phyloP scores from a whole-genome alignment of 1,284 basidiomycete genomes.

The Tremellales sp. region DNA sequence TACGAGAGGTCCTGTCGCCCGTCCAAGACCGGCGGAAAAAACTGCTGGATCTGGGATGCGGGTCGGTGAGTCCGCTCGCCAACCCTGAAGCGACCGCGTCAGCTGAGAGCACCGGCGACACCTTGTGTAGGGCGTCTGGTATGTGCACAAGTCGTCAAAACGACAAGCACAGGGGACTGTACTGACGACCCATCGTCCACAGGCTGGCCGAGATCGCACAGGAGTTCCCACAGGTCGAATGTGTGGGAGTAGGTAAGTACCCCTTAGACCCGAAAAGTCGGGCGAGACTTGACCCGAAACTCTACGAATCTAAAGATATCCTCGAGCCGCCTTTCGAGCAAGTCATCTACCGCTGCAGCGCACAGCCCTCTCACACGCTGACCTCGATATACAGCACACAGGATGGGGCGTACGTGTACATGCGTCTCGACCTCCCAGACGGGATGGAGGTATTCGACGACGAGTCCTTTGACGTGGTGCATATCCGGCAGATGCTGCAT shows the following conservation, averaged over 20 bases:
- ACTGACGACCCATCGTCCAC: too few relatives aligned
- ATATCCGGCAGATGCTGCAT: slow-evolving; percentile 18
- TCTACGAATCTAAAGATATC: too few relatives aligned
- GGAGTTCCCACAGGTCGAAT: slow-evolving; percentile 17
- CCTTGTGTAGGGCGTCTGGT: slow-evolving; percentile 7
- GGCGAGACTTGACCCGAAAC: not conserved
- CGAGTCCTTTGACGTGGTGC: slow-evolving; percentile 16
- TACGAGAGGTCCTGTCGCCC: slow-evolving; percentile 9
- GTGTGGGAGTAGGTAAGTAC: slow-evolving; percentile 18
- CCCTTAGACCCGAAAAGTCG: slow-evolving; percentile 16
- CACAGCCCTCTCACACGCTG: too few relatives aligned
- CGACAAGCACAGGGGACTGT: too few relatives aligned
- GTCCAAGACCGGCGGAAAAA: not conserved
- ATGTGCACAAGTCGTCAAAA: too few relatives aligned
- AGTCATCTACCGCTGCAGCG: slow-evolving; percentile 10
- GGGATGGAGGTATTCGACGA: slow-evolving; percentile 8
- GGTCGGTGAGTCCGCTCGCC: slow-evolving; percentile 10
- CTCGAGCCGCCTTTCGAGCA: too few relatives aligned
- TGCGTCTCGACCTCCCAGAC: slow-evolving; percentile 11
- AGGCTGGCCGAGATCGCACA: slow-evolving; percentile 19
- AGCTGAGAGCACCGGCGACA: too few relatives aligned
- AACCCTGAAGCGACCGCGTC: too few relatives aligned
- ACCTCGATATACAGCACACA: too few relatives aligned
- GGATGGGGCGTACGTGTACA: too few relatives aligned
- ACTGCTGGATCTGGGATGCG: slow-evolving; percentile 19